Evolutionary conservation across 208 protist genomes (phyloP).

Genomic region (Crithidia fasciculata): DNA sequence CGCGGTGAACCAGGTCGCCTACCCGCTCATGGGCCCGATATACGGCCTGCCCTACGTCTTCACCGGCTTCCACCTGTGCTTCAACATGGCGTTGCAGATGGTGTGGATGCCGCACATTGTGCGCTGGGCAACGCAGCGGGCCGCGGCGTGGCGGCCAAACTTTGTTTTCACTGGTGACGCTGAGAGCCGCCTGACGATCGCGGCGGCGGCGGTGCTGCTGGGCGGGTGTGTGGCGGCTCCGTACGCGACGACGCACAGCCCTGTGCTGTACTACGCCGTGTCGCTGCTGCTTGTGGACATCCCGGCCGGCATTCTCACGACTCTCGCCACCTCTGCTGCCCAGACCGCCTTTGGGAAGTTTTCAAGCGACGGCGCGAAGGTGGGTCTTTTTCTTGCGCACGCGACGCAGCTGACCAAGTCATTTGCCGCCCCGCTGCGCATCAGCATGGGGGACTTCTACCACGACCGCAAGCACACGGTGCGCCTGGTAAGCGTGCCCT

Average conservation of each 20-base stretch:
- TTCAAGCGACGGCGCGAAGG: conserved; percentile 15
- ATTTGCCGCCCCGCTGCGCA: conserved; percentile 31
- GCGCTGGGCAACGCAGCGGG: conserved; percentile 3
- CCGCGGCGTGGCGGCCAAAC: conserved; percentile 11
- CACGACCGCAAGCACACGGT: conserved; percentile 19
- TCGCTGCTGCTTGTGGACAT: conserved; percentile 49
- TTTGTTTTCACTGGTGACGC: conserved; percentile 11
- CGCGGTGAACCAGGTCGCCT: conserved; percentile 50
- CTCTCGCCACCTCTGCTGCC: conserved; percentile 4
- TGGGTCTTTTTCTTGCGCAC: conserved; percentile 25
- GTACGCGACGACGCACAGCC: conserved; percentile 21
- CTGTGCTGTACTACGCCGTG: conserved; percentile 34
- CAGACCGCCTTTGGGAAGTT: conserved; percentile 12
- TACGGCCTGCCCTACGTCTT: conserved; percentile 45
- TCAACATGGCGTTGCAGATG: conserved; percentile 33
- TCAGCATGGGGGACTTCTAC: conserved; percentile 17
- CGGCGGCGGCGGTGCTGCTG: conserved; percentile 3
- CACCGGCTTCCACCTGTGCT: conserved; percentile 44
- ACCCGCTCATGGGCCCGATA: conserved; percentile 42
- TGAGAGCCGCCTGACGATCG: conserved; percentile 13
- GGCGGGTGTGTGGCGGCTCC: conserved; percentile 21
- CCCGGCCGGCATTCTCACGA: conserved; percentile 26
- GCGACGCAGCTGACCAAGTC: conserved; percentile 31
- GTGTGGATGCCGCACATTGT: conserved; percentile 32
- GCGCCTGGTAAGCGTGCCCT: conserved; percentile 25